These are phyloP conservation scores for Trametes meyenii DNA, from an alignment of 768 basidiomycete genomes.

Conservation along the genomic window DNA sequence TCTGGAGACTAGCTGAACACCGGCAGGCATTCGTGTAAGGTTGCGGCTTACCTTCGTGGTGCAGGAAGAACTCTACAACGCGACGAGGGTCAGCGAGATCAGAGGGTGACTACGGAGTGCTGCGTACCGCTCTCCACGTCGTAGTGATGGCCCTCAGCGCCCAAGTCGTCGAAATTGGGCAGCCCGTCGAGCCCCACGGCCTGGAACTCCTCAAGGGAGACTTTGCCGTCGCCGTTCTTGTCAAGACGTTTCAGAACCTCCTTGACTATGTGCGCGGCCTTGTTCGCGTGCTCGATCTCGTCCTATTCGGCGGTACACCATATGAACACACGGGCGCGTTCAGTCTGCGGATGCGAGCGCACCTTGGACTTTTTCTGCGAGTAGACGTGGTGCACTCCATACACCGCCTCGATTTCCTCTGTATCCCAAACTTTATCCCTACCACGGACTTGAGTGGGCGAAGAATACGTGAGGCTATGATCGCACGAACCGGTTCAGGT, in stretches of 20 bases:
- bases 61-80: slow-evolving; percentile 85
- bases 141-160: slow-evolving; percentile 93
- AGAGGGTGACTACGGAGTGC: background rate
- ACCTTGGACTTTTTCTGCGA: slow-evolving; percentile 82
- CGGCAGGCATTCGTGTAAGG: background rate
- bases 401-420: slow-evolving; percentile 93
- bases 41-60: slow-evolving; percentile 80
- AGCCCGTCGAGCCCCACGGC: slow-evolving; percentile 72
- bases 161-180: slow-evolving; percentile 81
- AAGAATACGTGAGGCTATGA: background rate
- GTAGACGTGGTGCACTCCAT: slow-evolving; percentile 93
- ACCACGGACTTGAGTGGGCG: background rate
- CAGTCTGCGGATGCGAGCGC: background rate
- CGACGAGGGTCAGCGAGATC: background rate
- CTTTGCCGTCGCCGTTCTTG: slow-evolving; percentile 68
- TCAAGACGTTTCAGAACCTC: slow-evolving; percentile 74
- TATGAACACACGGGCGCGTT: background rate
- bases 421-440: slow-evolving; percentile 58
- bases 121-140: slow-evolving; percentile 84
- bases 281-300: slow-evolving; percentile 76
- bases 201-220: slow-evolving; percentile 72
- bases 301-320: slow-evolving; percentile 49
- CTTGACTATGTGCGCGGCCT: slow-evolving; percentile 77
- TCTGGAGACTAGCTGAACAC: slow-evolving; percentile 47
- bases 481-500: slow-evolving; percentile 71